Conservation (phyloP, 1,284 basidiomycete species). For the Albatrellus sp. region DNA sequence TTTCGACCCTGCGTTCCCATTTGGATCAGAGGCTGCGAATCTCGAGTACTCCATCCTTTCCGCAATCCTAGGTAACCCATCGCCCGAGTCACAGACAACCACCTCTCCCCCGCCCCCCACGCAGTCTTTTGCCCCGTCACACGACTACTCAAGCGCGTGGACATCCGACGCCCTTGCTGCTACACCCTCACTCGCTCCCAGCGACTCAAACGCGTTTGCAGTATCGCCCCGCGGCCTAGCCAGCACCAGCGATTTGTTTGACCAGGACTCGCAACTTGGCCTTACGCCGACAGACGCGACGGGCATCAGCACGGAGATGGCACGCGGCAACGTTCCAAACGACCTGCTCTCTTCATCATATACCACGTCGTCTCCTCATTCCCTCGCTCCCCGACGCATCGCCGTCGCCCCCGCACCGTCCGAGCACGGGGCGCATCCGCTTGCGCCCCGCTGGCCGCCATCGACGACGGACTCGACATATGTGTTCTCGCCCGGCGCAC, state of each 20-base stretch:
- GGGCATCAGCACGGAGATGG: background rate
- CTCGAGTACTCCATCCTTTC: constrained; percentile 87
- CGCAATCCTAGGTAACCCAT: constrained; percentile 75
- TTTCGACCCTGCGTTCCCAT: constrained; percentile 52
- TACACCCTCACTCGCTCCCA: background rate
- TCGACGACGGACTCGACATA: constrained; percentile 11
- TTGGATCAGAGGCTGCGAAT: constrained; percentile 81
- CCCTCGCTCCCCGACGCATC: background rate
- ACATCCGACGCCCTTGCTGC: constrained; percentile 1
- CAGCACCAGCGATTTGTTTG: constrained; percentile 5
- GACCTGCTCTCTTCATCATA: background rate
- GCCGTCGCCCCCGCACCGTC: constrained; percentile 1
- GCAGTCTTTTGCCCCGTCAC: constrained; percentile 11
- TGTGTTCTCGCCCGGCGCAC: constrained; percentile 5
- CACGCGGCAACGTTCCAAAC: background rate
- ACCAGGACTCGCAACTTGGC: background rate
- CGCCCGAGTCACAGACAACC: constrained; percentile 38
- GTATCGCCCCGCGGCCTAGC: constrained; percentile 9
- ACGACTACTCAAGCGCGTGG: constrained; percentile 11
- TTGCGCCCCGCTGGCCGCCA: constrained; percentile 12
- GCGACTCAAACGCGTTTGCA: constrained; percentile 6
- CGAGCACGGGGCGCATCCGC: constrained; percentile 5
- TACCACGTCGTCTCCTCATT: background rate
- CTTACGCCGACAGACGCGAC: background rate
- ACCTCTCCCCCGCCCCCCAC: constrained; percentile 29